Conservation (phyloP, 2,329 filamentous ascomycete species). For the Delphinella strobiligena region DNA sequence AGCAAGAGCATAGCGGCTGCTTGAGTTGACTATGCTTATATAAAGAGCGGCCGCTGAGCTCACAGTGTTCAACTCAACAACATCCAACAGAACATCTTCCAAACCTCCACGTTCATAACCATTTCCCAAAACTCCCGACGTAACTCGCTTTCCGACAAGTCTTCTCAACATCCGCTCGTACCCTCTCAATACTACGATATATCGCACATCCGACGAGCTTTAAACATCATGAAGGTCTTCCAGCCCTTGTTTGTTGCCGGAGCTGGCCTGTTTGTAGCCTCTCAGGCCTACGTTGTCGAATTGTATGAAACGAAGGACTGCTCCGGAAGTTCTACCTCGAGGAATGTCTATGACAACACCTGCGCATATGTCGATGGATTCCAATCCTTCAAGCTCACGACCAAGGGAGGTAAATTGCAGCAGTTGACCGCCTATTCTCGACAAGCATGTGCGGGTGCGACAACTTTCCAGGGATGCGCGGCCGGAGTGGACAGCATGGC, state of each 20-base stretch:
- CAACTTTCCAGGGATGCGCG: background rate
- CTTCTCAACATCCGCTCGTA: no score
- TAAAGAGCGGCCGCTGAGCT: no score
- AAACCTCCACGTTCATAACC: no score
- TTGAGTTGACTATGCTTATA: no score
- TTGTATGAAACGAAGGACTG: background rate
- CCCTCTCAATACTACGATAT: no score
- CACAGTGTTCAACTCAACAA: no score
- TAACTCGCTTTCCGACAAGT: no score
- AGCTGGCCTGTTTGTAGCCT: background rate
- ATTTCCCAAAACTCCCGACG: no score
- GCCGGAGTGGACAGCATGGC: background rate
- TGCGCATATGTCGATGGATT: background rate
- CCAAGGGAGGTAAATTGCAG: background rate
- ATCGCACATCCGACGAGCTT: no score
- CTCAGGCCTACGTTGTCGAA: background rate
- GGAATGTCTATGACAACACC: background rate
- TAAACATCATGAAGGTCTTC: background rate
- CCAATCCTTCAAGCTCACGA: background rate
- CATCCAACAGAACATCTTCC: no score
- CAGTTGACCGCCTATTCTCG: background rate
- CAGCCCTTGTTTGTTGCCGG: background rate
- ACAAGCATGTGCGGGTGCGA: background rate
- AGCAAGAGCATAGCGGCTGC: no score
- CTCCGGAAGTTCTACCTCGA: background rate